Base-by-base conservation (phyloP, 1,284 basidiomycete genomes). In the Ustilago trichophora region DNA sequence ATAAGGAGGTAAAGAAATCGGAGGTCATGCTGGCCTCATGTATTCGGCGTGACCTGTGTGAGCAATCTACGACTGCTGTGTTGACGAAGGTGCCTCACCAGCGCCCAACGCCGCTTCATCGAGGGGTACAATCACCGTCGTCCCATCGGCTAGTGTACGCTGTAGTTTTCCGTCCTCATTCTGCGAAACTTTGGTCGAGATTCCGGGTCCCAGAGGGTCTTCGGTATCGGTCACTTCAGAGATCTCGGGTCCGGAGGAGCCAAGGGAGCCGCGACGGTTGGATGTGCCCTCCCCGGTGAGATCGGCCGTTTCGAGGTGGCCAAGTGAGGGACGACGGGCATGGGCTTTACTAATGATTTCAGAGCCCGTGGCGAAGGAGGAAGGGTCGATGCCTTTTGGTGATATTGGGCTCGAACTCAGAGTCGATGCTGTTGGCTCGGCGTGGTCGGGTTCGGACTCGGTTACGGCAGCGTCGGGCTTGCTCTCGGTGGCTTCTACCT, bases 71-170 rank as follows among this genome's bases (percentile, higher is more conserved):
- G n/a, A n/a, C n/a, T n/a, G n/a, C n/a, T n/a, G n/a, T n/a, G n/a
- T n/a, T n/a, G n/a, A n/a, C n/a, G n/a, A n/a, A n/a, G n/a, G n/a
- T n/a, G n/a, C n/a, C n/a, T 55, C 59, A 1, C 49, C 44, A 6
- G 58, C 58, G 16, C 51, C 66, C 37, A 78, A 46, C 8, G 76
- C 76, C 9, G 66, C 73, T 24, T 81, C 80, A 37, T 81, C 80
- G 24, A 80, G 58, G 19, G 80, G 80, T 22, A 75, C 80, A 5
- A 63, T 60, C 3, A 80, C 77, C 6, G 48, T 67, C 5, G 62
- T 70, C 6, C 78, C 77, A 27, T 79, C 78, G 1, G 72, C 62
- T 6, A 80, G 51, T 15, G 53, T 78, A 18, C 78, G 46, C 26
- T 74, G 63, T 32, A 81, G 48, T 29, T 71, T 62, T 13, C 77